Evolutionary conservation across 306 rosid species (phyloP).

Genomic region (Dryas alaskensis): DNA sequence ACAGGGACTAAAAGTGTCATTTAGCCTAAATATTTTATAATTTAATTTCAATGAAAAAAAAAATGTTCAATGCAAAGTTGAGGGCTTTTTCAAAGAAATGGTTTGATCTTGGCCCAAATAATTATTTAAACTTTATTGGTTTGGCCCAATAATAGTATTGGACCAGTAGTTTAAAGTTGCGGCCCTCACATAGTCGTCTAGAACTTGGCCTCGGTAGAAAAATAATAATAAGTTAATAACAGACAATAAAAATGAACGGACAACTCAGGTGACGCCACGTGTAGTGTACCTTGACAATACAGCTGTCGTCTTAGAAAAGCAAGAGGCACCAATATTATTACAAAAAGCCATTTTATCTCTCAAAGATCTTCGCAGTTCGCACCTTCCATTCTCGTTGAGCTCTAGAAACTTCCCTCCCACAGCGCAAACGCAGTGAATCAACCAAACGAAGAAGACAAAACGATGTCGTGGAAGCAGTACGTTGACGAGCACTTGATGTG

Average conservation of each 20-base stretch:
- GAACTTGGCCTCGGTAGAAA: no score
- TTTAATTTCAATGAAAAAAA: no score
- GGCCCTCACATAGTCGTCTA: no score
- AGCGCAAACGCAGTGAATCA: not conserved
- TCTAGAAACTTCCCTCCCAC: constrained; percentile 3
- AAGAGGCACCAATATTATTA: not conserved
- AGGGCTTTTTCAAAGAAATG: no score
- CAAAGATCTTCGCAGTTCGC: not conserved
- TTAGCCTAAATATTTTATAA: no score
- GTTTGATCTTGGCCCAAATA: not conserved
- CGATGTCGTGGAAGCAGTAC: constrained; percentile 82
- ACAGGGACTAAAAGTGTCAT: no score
- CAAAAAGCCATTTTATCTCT: not conserved
- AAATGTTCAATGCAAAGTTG: no score
- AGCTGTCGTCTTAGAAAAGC: not conserved
- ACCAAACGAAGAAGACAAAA: not conserved
- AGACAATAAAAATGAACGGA: not conserved
- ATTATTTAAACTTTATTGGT: not conserved
- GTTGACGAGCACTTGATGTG: constrained; percentile 76
- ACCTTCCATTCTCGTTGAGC: not conserved
- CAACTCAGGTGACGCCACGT: constrained; percentile 14
- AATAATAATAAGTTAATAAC: no score
- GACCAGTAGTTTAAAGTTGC: no score
- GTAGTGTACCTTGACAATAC: not conserved
- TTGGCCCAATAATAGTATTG: not conserved